A percentile compares a stretch with the other conserved stretches of the same genome.
These are phyloP conservation scores for Solanum bulbocastanum DNA, from an alignment of 257 asterid species.

Conservation along the genomic window DNA sequence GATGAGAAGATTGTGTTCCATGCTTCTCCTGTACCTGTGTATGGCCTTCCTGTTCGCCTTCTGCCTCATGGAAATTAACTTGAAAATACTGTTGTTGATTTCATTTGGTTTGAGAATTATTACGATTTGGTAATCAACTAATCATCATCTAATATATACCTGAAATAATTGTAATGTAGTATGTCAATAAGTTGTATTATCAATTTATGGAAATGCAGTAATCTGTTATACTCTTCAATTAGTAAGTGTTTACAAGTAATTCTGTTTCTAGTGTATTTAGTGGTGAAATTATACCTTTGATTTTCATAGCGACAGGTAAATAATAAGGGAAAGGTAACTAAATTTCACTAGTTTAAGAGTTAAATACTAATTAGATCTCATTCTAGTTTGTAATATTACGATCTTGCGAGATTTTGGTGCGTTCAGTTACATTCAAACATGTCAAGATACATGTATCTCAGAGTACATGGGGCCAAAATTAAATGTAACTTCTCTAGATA, in stretches of 20 bases:
- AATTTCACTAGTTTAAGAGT: neutral
- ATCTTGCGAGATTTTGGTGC: neutral
- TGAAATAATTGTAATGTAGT: neutral
- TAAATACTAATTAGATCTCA: neutral
- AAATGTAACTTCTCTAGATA: neutral
- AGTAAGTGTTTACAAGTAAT: neutral
- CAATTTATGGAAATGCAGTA: neutral
- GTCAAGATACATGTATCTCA: no score
- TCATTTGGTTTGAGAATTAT: neutral
- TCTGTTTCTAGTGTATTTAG: no score
- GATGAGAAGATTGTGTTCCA: constrained; percentile 8
- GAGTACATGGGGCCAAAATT: neutral
- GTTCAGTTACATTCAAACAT: neutral
- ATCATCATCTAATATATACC: neutral
- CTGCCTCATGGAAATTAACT: neutral
- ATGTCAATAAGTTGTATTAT: no score
- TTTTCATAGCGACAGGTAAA: no score
- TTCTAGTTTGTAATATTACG: neutral
- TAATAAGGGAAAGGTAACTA: neutral
- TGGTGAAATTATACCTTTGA: no score
- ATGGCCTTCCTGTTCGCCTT: constrained; percentile 11
- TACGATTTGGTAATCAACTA: neutral
- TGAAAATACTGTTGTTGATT: neutral
- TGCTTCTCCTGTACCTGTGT: constrained; percentile 1
- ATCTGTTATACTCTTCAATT: neutral